Evolutionary conservation across 2,329 filamentous ascomycete species (phyloP).

Genomic region (Leptographium procerum): DNA sequence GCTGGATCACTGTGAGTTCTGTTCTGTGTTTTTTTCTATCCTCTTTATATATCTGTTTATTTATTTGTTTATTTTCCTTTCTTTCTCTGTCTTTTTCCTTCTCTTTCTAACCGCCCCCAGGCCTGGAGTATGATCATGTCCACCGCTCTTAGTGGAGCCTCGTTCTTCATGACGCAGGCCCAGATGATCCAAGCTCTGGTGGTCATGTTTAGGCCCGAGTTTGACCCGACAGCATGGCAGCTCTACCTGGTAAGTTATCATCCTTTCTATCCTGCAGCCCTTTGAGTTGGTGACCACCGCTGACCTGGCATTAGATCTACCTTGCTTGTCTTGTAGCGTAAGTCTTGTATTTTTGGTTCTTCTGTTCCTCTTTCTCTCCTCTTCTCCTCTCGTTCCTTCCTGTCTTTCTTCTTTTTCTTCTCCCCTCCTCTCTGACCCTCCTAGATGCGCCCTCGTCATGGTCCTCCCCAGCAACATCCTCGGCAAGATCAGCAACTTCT

Average conservation of each 20-base stretch:
- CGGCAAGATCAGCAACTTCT: constrained; percentile 3
- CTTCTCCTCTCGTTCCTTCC: no score
- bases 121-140: constrained; percentile 8
- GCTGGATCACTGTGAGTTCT: constrained; percentile 5
- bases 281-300: not conserved
- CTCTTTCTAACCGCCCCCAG: no score
- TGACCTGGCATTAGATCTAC: not conserved
- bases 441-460: constrained; percentile 1
- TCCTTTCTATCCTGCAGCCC: not conserved
- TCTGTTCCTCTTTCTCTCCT: not conserved
- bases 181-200: constrained; percentile 6
- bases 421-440: not conserved
- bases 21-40: not conserved
- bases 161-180: constrained; percentile 6
- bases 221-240: constrained; percentile 1
- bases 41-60: no score
- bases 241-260: not conserved
- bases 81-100: no score
- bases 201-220: constrained; percentile 4
- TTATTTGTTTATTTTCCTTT: no score
- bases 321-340: constrained; percentile 1
- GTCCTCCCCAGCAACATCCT: constrained; percentile 4
- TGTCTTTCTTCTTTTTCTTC: no score
- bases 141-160: constrained; percentile 2
- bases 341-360: not conserved